These are phyloP conservation scores for Saturnispora silvae DNA, from an alignment of 805 yeast genomes.

Conservation along the genomic window DNA sequence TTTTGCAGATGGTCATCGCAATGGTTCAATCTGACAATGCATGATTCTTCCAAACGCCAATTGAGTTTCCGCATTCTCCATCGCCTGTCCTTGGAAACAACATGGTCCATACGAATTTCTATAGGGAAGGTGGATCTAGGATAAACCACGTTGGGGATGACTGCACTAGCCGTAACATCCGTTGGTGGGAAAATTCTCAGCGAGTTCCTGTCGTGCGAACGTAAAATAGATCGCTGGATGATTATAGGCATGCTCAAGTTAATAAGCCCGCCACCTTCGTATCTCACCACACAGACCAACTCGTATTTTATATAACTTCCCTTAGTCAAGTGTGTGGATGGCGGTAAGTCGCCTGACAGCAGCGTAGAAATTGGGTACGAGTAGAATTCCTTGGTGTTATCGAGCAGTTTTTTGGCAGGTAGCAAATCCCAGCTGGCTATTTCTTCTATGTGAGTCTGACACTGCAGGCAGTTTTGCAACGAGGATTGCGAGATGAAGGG, in stretches of 20 bases:
- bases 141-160: constrained; percentile 77
- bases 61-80: constrained; percentile 88
- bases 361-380: constrained; percentile 88
- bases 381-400: constrained; percentile 54
- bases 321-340: constrained; percentile 57
- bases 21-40: constrained; percentile 47
- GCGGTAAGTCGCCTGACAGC: constrained; percentile 80
- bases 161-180: constrained; percentile 75
- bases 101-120: constrained; percentile 72
- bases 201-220: constrained; percentile 80
- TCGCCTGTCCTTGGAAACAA: constrained; percentile 45
- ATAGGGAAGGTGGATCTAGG: constrained; percentile 81
- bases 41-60: constrained; percentile 83
- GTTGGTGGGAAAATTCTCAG: constrained; percentile 94
- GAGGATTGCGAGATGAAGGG: constrained; percentile 51
- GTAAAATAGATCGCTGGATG: constrained; percentile 63
- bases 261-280: constrained; percentile 28
- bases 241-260: constrained; percentile 52
- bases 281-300: constrained; percentile 49
- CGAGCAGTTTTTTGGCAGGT: constrained; percentile 43
- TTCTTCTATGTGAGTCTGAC: constrained; percentile 44
- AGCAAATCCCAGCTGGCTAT: constrained; percentile 87
- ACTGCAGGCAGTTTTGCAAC: constrained; percentile 47
- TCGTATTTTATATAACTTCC: constrained; percentile 58
- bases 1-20: constrained; percentile 51